A percentile compares a stretch with the other conserved stretches of the same genome.
phyloP scores from a whole-genome alignment of 768 basidiomycete species.

The Lyophyllum semitale region DNA sequence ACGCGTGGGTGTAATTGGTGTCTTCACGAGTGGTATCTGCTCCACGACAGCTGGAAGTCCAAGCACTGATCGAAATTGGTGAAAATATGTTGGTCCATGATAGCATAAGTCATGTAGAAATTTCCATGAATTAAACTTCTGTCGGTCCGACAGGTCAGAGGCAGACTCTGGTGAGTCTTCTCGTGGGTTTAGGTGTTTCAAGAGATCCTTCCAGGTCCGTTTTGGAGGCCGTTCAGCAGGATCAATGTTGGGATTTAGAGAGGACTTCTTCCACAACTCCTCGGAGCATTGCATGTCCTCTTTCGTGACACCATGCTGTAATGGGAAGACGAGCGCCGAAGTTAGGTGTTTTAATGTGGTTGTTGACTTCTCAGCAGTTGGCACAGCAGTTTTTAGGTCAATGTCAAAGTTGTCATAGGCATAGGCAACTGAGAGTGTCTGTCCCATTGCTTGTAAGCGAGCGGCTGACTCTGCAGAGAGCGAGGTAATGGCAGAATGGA shows the following conservation, averaged over 20 bases:
- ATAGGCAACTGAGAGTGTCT: constrained; percentile 12
- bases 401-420: constrained; percentile 29
- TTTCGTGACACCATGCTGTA: constrained; percentile 19
- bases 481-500: constrained; percentile 4
- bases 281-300: constrained; percentile 19
- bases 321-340: constrained; percentile 21
- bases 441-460: constrained; percentile 1
- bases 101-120: constrained; percentile 22
- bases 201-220: neutral
- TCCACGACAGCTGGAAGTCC: constrained; percentile 17
- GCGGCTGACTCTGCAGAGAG: neutral
- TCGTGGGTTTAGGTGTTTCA: constrained; percentile 6
- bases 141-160: constrained; percentile 11
- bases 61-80: constrained; percentile 11
- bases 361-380: constrained; percentile 17
- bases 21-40: constrained; percentile 13
- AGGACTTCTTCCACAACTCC: constrained; percentile 20
- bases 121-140: constrained; percentile 24
- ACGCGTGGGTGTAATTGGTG: neutral
- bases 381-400: constrained; percentile 17
- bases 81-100: constrained; percentile 25
- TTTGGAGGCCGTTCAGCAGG: neutral
- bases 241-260: constrained; percentile 8
- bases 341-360: constrained; percentile 24
- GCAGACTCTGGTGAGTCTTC: constrained; percentile 2